Evolutionary conservation across 805 yeast genomes (phyloP).

Genomic region (Metschnikowia bowlesiae): DNA sequence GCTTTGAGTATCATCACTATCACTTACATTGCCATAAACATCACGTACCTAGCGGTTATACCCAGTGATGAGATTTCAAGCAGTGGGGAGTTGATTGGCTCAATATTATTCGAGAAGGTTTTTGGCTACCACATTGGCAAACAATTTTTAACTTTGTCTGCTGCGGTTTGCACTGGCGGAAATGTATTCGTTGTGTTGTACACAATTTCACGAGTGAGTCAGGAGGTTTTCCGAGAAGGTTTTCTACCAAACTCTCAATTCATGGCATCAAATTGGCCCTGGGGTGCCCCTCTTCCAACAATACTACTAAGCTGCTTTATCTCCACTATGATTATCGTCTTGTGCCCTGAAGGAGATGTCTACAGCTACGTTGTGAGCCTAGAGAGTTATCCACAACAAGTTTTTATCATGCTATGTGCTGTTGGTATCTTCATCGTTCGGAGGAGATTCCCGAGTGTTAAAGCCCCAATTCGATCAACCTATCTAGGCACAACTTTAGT

Average conservation of each 20-base stretch:
- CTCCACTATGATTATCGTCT: constrained; percentile 36
- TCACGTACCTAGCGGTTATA: constrained; percentile 53
- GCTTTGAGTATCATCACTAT: constrained; percentile 45
- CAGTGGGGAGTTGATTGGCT: constrained; percentile 58
- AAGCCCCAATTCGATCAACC: constrained; percentile 51
- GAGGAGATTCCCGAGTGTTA: constrained; percentile 42
- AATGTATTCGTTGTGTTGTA: constrained; percentile 60
- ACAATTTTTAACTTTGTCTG: constrained; percentile 50
- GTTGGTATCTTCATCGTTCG: constrained; percentile 56
- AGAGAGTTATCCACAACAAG: constrained; percentile 49
- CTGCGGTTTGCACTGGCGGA: constrained; percentile 60
- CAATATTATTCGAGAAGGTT: constrained; percentile 51
- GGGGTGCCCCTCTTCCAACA: constrained; percentile 53
- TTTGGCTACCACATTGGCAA: constrained; percentile 52
- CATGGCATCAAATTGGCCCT: constrained; percentile 54
- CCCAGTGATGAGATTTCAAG: constrained; percentile 49
- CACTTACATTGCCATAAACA: constrained; percentile 49
- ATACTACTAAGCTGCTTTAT: constrained; percentile 41
- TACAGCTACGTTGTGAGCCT: constrained; percentile 49
- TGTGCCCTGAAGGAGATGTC: constrained; percentile 45
- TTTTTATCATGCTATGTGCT: constrained; percentile 49
- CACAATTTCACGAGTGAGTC: constrained; percentile 57
- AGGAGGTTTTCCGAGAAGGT: constrained; percentile 63
- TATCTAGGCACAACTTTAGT: constrained; percentile 45
- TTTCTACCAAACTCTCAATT: constrained; percentile 48